phyloP scores from a whole-genome alignment of 1,139 yeast species.

The Diutina sp. region DNA sequence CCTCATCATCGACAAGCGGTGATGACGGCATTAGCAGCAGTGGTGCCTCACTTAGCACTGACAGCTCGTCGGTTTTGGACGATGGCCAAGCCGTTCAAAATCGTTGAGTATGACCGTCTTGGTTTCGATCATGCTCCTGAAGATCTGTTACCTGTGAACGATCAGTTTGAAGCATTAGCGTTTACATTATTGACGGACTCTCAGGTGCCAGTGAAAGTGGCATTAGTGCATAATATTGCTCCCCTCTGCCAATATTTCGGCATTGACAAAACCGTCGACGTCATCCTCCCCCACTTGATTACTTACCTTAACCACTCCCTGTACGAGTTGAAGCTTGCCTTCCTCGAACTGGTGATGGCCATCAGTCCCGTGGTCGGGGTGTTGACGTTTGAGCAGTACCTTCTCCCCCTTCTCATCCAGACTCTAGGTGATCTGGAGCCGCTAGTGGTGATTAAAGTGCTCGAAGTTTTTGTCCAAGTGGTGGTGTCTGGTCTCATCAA shows the following conservation, averaged over 20 bases:
- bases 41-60: slow-evolving; percentile 45
- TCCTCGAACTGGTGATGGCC: slow-evolving; percentile 66
- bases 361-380: slow-evolving; percentile 75
- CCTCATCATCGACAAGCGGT: background rate
- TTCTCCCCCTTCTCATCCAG: slow-evolving; percentile 73
- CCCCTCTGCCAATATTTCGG: slow-evolving; percentile 79
- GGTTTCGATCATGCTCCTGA: background rate
- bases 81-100: background rate
- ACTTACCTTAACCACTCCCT: slow-evolving; percentile 81
- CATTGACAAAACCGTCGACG: slow-evolving; percentile 75
- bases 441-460: slow-evolving; percentile 62
- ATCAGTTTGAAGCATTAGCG: background rate
- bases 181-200: slow-evolving; percentile 52
- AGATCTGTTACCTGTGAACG: background rate
- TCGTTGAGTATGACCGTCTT: background rate
- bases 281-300: slow-evolving; percentile 78
- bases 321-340: slow-evolving; percentile 51
- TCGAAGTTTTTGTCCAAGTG: slow-evolving; percentile 44
- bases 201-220: slow-evolving; percentile 51
- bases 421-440: slow-evolving; percentile 78
- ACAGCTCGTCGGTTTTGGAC: slow-evolving; percentile 43
- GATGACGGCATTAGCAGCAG: background rate
- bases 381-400: slow-evolving; percentile 73
- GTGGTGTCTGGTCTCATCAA: slow-evolving; percentile 21
- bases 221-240: slow-evolving; percentile 54